Base-by-base conservation (phyloP, 2,329 filamentous ascomycete species). In the Emmonsiellopsis sp. region DNA sequence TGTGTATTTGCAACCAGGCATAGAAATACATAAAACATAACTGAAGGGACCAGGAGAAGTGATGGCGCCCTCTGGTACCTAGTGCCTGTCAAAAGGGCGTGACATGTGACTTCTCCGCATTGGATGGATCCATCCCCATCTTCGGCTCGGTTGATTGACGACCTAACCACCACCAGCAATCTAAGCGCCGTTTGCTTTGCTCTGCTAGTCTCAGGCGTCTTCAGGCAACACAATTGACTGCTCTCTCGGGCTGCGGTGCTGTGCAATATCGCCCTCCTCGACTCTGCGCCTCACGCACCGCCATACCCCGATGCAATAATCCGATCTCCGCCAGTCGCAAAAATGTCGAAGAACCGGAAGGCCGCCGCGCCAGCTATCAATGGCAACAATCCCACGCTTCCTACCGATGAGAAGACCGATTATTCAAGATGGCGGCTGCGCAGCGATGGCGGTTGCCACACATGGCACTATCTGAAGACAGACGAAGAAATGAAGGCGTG, bases 391-490 rank as follows among this genome's bases (percentile, higher is more conserved):
- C n/a, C n/a, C 34, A 46, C 42, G 32, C 45, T 37, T 10, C 21
- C 39, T 5, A 21, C 55, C 48, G 69, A 72, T 53, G 56, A 66
- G 40, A 82, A 80, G 64, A 96, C 90, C 4, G 92, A 98, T 70
- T 81, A 82, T 59, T 80, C 82, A 6, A 79, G 87, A 69, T 98
- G 93, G 93, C 82, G 93, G 57, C 73, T 97, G 66, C 80, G 83
- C 56, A 86, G 94, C 64, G 88, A 95, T 55, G 79, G 82, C 50
- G 92, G 93, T 48, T 80, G 87, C 53, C 90, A 96, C 63, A 95
- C 88, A 49, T 98, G 93, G 93, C 87, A 93, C 63, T 98, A 97
- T 66, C 75, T 98, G 2, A 73, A 80, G 57, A 81, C 82, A 8
- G 85, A 93, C 52, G 78, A 88, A 55, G 83, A 87, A 53, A 71